Base-by-base conservation (phyloP, 2,329 filamentous ascomycete genomes). In the Phaeomoniella chlamydospora region DNA sequence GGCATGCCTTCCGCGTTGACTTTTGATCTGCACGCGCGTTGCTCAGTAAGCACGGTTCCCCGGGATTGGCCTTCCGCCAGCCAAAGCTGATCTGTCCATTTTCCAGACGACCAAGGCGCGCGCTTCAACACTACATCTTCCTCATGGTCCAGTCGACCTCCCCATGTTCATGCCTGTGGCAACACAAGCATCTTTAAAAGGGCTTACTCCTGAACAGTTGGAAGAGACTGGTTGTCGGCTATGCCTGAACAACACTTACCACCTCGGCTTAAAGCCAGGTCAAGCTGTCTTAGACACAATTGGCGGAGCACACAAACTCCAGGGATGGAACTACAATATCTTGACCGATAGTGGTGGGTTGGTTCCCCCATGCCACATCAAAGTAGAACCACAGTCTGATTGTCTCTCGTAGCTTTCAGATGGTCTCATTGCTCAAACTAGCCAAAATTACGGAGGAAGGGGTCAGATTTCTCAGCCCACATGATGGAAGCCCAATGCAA, bases 141-240 rank as follows among this genome's bases (percentile, higher is more conserved):
- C 90, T 35, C 92, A 98, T 74, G 90, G 90, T 39, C 70, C 80
- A 2, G 87, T 98, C 16, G 74, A 81, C 49, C 72, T 96, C 18
- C 90, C 92, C 5, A 77, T 96, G 39, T 98, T 98, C 59, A 98
- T 98, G 90, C 90, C 90, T 12, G 90, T 98, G 31, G 90, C 90
- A 18, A 98, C 90, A 1, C 90, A 98, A 59, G 90, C 84, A 1
- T 94, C 88, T 0, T 68, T 98, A 29, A 98, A 98, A 55, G 90
- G 90, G 31, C 62, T 98, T 38, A 96, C 90, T 0, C 86, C 88
- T 1, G 79, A 88, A 45, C 90, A 98, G 53, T 68, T 98, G 2
- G 87, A 90, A 49, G 78, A 84, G 37, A 92, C 87, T 0, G 77
- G 83, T 31, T 98, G 92, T 52, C 76, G 82, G 39, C 64, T 98